These are phyloP conservation scores for Aciculosporium take DNA, from an alignment of 2,329 filamentous ascomycete species.

Conservation along the genomic window DNA sequence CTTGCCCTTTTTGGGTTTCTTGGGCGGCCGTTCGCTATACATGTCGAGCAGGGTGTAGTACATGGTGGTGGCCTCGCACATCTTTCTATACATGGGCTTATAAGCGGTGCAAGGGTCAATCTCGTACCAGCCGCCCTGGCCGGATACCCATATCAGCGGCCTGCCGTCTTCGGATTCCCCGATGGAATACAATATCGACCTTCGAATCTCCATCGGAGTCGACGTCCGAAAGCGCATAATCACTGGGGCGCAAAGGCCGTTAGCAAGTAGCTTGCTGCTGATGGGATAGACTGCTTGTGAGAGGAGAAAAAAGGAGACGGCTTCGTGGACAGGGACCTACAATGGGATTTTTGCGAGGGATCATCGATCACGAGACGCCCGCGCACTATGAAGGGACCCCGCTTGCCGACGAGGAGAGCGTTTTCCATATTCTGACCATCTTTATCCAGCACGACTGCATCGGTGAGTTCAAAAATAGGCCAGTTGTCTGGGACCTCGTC, in stretches of 20 bases:
- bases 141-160: conserved; percentile 47
- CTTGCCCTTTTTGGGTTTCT: conserved; percentile 15
- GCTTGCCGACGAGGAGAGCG: conserved; percentile 43
- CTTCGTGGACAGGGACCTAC: conserved; percentile 17
- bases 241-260: conserved; percentile 11
- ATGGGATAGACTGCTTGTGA: background rate
- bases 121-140: conserved; percentile 51
- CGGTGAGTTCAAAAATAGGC: conserved; percentile 46
- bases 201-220: conserved; percentile 37
- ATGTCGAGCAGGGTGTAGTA: conserved; percentile 49
- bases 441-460: conserved; percentile 43
- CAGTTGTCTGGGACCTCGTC: conserved; percentile 32
- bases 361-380: conserved; percentile 43
- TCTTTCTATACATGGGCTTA: conserved; percentile 38
- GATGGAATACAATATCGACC: conserved; percentile 36
- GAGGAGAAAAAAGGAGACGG: background rate
- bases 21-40: conserved; percentile 26
- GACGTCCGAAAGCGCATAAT: conserved; percentile 18
- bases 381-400: conserved; percentile 46
- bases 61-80: conserved; percentile 48
- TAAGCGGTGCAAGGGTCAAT: conserved; percentile 47
- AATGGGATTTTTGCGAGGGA: conserved; percentile 18
- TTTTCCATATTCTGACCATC: conserved; percentile 42
- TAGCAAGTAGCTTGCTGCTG: background rate
- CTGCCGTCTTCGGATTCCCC: conserved; percentile 33